A percentile compares a stretch with the other conserved stretches of the same genome.
Evolutionary conservation across 768 basidiomycete genomes (phyloP).

Genomic region (Cystobasidiopsis lactophilus): DNA sequence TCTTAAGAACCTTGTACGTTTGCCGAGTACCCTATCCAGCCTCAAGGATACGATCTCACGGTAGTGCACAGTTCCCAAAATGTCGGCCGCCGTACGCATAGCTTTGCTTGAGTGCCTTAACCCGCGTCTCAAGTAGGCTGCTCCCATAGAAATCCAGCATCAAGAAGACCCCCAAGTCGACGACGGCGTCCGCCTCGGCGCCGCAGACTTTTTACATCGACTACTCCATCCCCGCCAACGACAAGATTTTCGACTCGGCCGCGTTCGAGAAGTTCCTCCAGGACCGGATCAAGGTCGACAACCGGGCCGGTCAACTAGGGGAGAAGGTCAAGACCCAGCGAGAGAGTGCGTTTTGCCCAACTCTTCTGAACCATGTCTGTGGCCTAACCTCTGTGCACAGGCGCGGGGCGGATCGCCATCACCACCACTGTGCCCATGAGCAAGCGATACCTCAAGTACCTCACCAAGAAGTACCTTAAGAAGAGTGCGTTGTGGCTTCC

Average conservation of each 20-base stretch:
- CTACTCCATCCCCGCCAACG: conserved; percentile 57
- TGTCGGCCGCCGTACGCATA: too few relatives aligned
- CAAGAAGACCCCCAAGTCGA: conserved; percentile 32
- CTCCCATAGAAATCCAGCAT: too few relatives aligned
- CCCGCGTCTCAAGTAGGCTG: too few relatives aligned
- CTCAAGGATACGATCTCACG: too few relatives aligned
- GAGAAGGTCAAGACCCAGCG: conserved; percentile 69
- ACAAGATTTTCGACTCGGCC: conserved; percentile 24
- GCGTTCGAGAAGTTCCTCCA: conserved; percentile 37
- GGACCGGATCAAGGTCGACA: conserved; percentile 81
- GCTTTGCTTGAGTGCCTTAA: too few relatives aligned
- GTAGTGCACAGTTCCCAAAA: too few relatives aligned
- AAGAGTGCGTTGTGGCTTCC: background rate
- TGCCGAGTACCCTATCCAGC: too few relatives aligned
- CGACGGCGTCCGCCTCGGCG: conserved; percentile 33
- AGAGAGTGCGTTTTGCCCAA: conserved; percentile 41
- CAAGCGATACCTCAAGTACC: conserved; percentile 88
- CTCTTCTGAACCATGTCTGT: background rate
- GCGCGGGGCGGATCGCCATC: conserved; percentile 61
- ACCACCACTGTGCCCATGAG: conserved; percentile 74
- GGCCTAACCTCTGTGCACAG: conserved; percentile 26
- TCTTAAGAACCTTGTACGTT: too few relatives aligned
- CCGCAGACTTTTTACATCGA: conserved; percentile 58
- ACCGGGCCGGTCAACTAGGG: conserved; percentile 74
- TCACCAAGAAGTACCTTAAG: conserved; percentile 62